Evolutionary conservation across 1,284 basidiomycete genomes (phyloP).

Genomic region (Irpex lacteus): DNA sequence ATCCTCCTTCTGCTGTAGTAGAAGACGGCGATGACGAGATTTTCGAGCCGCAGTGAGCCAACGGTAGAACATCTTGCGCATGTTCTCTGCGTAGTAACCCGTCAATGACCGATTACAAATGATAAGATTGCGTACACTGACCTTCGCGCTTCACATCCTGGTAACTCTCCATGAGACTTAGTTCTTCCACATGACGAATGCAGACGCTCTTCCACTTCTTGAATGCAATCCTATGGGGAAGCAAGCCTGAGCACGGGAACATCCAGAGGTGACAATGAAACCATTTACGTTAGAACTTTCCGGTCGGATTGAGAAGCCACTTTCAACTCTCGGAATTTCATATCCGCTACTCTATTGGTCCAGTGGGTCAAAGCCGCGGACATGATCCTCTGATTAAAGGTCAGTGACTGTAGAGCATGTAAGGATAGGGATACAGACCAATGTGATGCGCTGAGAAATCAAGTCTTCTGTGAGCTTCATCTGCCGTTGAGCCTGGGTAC

Average conservation of each 20-base stretch:
- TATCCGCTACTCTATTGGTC: constrained; percentile 69
- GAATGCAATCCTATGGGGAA: constrained; percentile 45
- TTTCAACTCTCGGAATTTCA: constrained; percentile 70
- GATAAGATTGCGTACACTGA: constrained; percentile 22
- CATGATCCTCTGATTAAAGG: constrained; percentile 49
- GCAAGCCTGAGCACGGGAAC: neutral
- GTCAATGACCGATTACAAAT: neutral
- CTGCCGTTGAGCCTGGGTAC: constrained; percentile 31
- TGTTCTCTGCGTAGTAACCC: constrained; percentile 45
- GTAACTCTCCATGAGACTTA: constrained; percentile 79
- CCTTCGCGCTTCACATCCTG: constrained; percentile 76
- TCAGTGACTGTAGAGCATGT: constrained; percentile 13
- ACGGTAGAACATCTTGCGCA: constrained; percentile 64
- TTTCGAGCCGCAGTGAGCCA: constrained; percentile 64
- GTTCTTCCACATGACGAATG: constrained; percentile 61
- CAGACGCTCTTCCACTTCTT: constrained; percentile 65
- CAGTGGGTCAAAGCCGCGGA: constrained; percentile 48
- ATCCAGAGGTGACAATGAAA: neutral
- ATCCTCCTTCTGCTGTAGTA: constrained; percentile 59
- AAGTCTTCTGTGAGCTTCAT: constrained; percentile 38
- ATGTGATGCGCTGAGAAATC: constrained; percentile 36
- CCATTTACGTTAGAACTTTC: constrained; percentile 45
- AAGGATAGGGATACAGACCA: constrained; percentile 32
- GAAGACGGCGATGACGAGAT: constrained; percentile 52
- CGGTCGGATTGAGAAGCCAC: constrained; percentile 49